Percentiles rank a stretch among this genome's conserved stretches.
Evolutionary conservation across 2,329 filamentous ascomycete genomes (phyloP).

Genomic region (Stromatinia cepivora): DNA sequence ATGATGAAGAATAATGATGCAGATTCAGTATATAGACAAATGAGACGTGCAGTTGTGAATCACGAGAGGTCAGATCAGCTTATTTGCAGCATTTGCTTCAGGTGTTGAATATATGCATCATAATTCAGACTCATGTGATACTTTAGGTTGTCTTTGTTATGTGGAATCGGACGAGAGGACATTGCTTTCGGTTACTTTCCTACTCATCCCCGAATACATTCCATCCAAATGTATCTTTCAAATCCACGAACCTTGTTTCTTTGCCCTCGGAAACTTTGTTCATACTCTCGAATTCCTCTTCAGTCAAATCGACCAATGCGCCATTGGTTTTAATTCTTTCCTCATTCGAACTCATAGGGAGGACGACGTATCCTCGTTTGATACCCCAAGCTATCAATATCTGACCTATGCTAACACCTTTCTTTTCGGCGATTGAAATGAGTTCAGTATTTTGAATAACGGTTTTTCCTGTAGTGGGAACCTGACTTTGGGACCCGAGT

Average conservation of each 20-base stretch:
- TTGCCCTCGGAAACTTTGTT: conserved; percentile 60
- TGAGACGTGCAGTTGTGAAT: neutral
- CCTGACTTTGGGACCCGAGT: conserved; percentile 62
- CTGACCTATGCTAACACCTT: conserved; percentile 58
- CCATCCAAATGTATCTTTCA: conserved; percentile 75
- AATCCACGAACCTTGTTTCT: conserved; percentile 73
- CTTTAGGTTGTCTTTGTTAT: neutral
- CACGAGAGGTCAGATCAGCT: conserved; percentile 8
- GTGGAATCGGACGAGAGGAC: neutral
- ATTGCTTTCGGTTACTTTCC: neutral
- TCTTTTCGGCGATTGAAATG: conserved; percentile 61
- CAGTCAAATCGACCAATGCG: conserved; percentile 63
- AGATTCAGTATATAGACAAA: neutral
- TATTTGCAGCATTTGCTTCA: conserved; percentile 3
- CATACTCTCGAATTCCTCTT: conserved; percentile 58
- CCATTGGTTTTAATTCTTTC: conserved; percentile 68
- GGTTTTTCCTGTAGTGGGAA: conserved; percentile 63
- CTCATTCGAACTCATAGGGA: conserved; percentile 69
- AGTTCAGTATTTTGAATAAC: conserved; percentile 58
- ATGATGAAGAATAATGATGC: neutral
- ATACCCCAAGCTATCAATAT: conserved; percentile 72
- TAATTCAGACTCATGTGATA: neutral
- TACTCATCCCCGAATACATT: conserved; percentile 47
- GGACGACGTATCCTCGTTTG: conserved; percentile 64
- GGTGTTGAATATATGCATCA: neutral